A percentile compares a stretch with the other conserved stretches of the same genome.
Conservation (phyloP, 306 rosid species). For the Carpinus viminea region DNA sequence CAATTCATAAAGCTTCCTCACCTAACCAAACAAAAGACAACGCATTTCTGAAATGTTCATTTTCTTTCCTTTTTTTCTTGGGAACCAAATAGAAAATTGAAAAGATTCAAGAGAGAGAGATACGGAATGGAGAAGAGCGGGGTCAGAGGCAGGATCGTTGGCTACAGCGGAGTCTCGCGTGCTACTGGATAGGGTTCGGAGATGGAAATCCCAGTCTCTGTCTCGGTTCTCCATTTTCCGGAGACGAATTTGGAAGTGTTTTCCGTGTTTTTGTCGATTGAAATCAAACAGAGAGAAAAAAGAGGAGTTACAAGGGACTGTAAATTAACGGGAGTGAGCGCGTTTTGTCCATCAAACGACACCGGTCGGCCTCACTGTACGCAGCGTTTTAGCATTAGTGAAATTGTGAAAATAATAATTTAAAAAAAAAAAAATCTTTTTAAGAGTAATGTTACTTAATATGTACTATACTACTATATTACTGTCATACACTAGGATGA, state of each 20-base stretch:
- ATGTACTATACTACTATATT: no score
- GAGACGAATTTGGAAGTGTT: neutral
- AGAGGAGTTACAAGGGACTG: neutral
- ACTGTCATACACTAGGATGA: no score
- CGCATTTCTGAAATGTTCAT: neutral
- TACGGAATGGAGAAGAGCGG: slow-evolving; percentile 78
- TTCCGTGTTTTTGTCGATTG: neutral
- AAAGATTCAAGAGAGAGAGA: slow-evolving; percentile 12
- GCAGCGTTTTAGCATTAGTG: no score
- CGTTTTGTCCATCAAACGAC: neutral
- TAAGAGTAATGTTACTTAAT: no score
- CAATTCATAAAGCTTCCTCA: slow-evolving; percentile 69
- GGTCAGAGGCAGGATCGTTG: slow-evolving; percentile 84
- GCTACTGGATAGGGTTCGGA: slow-evolving; percentile 63
- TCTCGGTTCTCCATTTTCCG: slow-evolving; percentile 47
- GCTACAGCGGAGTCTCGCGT: slow-evolving; percentile 78
- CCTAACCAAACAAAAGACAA: slow-evolving; percentile 40
- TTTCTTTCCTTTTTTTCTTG: neutral
- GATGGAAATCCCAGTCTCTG: slow-evolving; percentile 77
- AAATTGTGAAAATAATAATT: no score
- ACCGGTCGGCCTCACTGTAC: neutral
- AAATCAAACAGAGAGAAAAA: neutral
- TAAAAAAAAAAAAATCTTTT: no score
- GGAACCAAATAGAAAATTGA: slow-evolving; percentile 11
- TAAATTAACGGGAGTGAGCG: neutral